These are phyloP conservation scores for Thielaviopsis euricoi DNA, from an alignment of 2,329 filamentous ascomycete genomes.

Conservation along the genomic window DNA sequence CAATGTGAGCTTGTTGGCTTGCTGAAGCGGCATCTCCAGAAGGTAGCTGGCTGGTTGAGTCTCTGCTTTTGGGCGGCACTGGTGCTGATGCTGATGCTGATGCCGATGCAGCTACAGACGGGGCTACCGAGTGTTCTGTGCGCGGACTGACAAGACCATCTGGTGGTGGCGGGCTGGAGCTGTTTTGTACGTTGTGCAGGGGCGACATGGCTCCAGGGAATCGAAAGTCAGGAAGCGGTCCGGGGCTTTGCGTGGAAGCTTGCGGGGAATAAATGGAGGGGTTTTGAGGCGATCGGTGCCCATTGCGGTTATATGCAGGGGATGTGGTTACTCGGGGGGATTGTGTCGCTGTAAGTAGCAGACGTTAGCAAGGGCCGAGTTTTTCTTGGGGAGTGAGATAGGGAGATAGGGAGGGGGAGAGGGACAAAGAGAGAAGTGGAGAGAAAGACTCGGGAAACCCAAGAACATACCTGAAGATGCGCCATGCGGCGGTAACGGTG, in stretches of 20 bases:
- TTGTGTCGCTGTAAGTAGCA: constrained; percentile 20
- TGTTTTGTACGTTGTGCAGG: constrained; percentile 19
- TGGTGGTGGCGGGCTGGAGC: constrained; percentile 16
- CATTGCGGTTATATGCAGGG: constrained; percentile 32
- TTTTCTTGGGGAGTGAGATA: too few relatives aligned
- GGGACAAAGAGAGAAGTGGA: too few relatives aligned
- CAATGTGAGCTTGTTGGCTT: constrained; percentile 22
- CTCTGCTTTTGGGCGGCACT: neutral
- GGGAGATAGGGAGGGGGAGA: too few relatives aligned
- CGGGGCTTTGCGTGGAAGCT: constrained; percentile 22
- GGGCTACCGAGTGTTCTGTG: neutral
- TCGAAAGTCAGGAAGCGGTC: constrained; percentile 36
- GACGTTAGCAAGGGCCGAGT: neutral
- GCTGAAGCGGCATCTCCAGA: constrained; percentile 34
- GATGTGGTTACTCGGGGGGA: constrained; percentile 30
- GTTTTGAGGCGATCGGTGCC: constrained; percentile 10
- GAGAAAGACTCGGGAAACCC: neutral
- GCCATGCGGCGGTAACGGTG: constrained; percentile 28
- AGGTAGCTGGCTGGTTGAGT: neutral
- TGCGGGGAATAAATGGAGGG: constrained; percentile 17
- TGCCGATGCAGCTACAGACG: neutral
- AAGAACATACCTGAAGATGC: constrained; percentile 24
- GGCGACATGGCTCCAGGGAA: constrained; percentile 35
- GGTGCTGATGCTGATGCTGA: neutral
- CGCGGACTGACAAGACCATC: constrained; percentile 26